A percentile compares a stretch with the other conserved stretches of the same genome.
Evolutionary conservation across 2,329 filamentous ascomycete species (phyloP).

Genomic region (Cladosporium sp.): DNA sequence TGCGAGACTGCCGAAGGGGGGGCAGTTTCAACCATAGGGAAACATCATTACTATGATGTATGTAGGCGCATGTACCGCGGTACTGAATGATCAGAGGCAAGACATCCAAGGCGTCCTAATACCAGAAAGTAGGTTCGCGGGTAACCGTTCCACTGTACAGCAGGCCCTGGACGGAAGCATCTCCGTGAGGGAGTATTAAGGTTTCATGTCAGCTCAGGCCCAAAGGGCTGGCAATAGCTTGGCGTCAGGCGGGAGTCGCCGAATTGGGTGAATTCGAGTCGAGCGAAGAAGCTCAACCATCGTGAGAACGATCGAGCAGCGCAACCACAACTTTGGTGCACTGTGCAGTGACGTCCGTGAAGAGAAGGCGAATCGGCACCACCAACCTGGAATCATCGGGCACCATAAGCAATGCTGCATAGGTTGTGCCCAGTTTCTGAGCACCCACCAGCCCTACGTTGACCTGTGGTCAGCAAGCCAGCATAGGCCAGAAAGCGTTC

Average conservation of each 20-base stretch:
- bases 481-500: constrained; percentile 3
- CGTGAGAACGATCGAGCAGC: background rate
- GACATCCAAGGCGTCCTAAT: too few species aligned
- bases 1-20: too few species aligned
- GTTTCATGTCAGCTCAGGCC: background rate
- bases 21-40: too few species aligned
- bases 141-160: constrained; percentile 4
- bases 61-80: too few species aligned
- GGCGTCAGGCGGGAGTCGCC: constrained; percentile 4
- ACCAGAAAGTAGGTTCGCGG: background rate
- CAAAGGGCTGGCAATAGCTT: background rate
- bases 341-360: too few species aligned
- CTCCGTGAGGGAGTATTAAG: background rate
- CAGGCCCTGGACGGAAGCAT: background rate
- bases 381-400: background rate
- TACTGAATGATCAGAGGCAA: too few species aligned
- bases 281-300: constrained; percentile 4
- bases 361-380: background rate
- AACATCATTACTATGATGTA: too few species aligned
- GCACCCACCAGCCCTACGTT: constrained; percentile 3
- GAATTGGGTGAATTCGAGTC: constrained; percentile 1
- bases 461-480: background rate
- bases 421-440: background rate
- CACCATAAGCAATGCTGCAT: too few species aligned
- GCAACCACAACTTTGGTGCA: background rate